Evolutionary conservation across 441 rosid genomes (phyloP), one percentile per base, ranked within the genome.

Genomic region (Adansonia rubrostipa): DNA sequence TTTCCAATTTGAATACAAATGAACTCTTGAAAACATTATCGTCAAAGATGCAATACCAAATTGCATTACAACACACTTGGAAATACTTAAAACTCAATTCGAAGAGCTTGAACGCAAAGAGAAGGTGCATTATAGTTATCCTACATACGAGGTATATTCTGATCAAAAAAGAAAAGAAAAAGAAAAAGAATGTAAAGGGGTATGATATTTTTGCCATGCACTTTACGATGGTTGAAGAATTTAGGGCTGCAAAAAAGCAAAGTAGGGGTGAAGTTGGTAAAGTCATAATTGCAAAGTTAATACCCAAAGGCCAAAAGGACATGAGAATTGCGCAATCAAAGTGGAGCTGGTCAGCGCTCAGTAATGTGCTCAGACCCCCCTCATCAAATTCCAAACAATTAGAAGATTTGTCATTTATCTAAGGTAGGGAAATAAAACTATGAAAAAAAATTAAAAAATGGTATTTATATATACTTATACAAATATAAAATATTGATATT

Each of bases 351-450:
- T 69, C 36, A 20, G 42, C 9, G 66, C 64, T 7, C 63, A 45
- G 61, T 80, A 4, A 33, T 75, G 5, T 28, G 8, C 24, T 47
- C 71, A 13, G 62, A 54, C 40, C 58, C 58, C 74, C 40, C 11
- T n/a, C 7, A 53, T 15, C 54, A 6, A 61, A 57, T 54, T 40
- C 79, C 56, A 53, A 28, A 54, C 70, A 74, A 44, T 44, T 9
- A 42, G 2, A 48, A 24, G 80, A 80, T 78, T 67, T 72, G 76
- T 76, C 84, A 76, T 78, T 60, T 40, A 36, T 14, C 36, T 22
- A 9, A 20, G 14, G 36, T 60, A 4, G 4, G 56, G n/a, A 51
- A 51, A 51, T 13, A 51, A 51, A 13, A 13, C 15, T 3, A 14
- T 13, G 56, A 51, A 51, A 13, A 13, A 51, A 0, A 51, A 51